phyloP scores from a whole-genome alignment of 2,329 filamentous ascomycete genomes.

The Onygenales sp. region DNA sequence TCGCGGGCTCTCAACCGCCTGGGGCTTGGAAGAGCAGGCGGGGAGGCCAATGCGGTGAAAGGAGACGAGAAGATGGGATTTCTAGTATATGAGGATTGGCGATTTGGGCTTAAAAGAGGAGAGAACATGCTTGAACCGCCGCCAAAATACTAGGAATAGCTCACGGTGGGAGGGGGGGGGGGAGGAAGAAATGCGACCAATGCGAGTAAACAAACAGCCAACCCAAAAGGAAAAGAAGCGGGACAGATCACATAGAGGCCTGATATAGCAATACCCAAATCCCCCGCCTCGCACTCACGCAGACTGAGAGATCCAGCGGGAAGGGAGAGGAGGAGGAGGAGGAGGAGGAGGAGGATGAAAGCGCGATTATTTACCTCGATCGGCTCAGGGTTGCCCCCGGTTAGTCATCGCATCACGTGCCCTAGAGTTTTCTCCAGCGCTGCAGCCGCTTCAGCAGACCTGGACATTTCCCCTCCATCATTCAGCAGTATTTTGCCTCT shows the following conservation, averaged over 20 bases:
- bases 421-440: neutral
- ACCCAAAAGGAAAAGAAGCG: neutral
- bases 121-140: conserved; percentile 3
- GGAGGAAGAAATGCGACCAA: neutral
- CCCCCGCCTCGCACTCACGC: neutral
- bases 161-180: neutral
- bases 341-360: too few species aligned
- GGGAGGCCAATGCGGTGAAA: neutral
- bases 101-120: conserved; percentile 2
- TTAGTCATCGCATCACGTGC: neutral
- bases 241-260: neutral
- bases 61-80: neutral
- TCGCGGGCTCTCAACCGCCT: neutral
- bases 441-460: neutral
- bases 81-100: neutral
- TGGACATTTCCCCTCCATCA: too few species aligned
- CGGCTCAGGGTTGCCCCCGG: neutral
- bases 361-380: too few species aligned
- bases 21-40: neutral
- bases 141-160: neutral
- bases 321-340: neutral
- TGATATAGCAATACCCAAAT: neutral
- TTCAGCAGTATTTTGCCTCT: too few species aligned
- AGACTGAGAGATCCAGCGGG: neutral
- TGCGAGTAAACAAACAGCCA: neutral